Percentiles rank a stretch among this genome's conserved stretches.
Evolutionary conservation across 176 grass and related monocot genomes (phyloP).

Genomic region (Cymbopogon citratus): DNA sequence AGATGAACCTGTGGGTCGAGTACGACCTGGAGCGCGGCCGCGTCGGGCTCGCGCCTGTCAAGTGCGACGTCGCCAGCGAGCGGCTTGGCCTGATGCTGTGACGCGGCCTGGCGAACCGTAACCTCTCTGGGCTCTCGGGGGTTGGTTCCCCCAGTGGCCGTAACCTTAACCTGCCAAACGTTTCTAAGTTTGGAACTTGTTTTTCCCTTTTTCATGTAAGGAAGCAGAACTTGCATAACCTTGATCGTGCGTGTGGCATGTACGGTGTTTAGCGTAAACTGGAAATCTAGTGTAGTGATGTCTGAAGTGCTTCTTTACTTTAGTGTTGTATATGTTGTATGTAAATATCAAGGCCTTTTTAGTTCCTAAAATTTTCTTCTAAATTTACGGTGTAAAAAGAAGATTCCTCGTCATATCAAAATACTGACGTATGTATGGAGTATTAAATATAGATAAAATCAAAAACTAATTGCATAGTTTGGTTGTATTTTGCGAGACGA

Average conservation of each 20-base stretch:
- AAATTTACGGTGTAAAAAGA: no score
- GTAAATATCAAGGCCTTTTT: conserved; percentile 1
- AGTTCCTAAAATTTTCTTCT: no score
- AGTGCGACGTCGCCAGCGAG: conserved; percentile 86
- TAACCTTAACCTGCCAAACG: conserved; percentile 18
- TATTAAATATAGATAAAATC: no score
- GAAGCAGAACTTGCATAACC: not conserved
- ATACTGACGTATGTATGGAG: no score
- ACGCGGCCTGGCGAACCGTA: not conserved
- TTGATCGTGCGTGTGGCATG: not conserved
- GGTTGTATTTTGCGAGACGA: no score
- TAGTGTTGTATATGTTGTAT: not conserved
- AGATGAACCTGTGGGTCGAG: conserved; percentile 99
- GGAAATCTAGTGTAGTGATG: not conserved
- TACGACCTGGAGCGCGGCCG: conserved; percentile 92
- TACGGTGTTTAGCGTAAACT: not conserved
- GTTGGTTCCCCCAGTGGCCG: not conserved
- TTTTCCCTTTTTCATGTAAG: not conserved
- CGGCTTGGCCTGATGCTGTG: conserved; percentile 74
- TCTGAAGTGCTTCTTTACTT: not conserved
- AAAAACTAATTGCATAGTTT: no score
- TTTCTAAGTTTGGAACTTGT: conserved; percentile 9
- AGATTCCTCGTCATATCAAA: no score
- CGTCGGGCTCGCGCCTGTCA: conserved; percentile 74
- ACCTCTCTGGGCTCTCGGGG: not conserved